Evolutionary conservation across 805 yeast genomes (phyloP), one percentile per base, ranked within the genome.

Genomic region (Candida chauliodis): DNA sequence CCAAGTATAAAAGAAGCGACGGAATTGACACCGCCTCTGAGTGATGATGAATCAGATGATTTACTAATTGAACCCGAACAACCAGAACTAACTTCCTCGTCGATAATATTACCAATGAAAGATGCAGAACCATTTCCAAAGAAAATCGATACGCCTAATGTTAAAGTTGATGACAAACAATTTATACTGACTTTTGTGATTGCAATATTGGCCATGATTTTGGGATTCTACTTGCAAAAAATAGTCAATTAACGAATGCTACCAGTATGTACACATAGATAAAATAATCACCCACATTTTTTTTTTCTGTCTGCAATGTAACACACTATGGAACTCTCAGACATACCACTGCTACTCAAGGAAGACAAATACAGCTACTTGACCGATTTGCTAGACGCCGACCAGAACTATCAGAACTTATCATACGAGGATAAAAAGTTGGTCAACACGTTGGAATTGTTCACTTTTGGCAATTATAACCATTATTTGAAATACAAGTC

Each of bases 371-470:
- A 36, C 11, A 36, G 34, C 30, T 40, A 45, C 36, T 17, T 40
- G 13, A 13, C 25, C 7, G 42, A 42, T 11, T 19, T 40, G 17
- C 9, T 42, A 11, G 32, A 36, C 4, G 3, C 25, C 5, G 23
- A 29, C 15, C 9, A 5, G 3, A 17, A 25, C 4, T 34, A 23
- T 30, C 3, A 21, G 7, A 10, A 30, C 3, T 13, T 22, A 8
- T 15, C 26, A 3, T 9, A 9, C 14, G 39, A 30, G 15, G 36
- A 40, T 18, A 22, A 40, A 21, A 30, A 36, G 24, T 16, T 25
- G 19, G 37, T 47, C 8, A 58, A 59, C 34, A 60, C 66, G 4
- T 23, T 61, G 5, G 74, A 68, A 49, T 51, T 68, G 22, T 66
- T 65, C 43, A 50, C 70, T 2, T 66, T 61, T 44, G 74, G 74